phyloP scores from a whole-genome alignment of 768 basidiomycete species.

The Tulasnella sp. region DNA sequence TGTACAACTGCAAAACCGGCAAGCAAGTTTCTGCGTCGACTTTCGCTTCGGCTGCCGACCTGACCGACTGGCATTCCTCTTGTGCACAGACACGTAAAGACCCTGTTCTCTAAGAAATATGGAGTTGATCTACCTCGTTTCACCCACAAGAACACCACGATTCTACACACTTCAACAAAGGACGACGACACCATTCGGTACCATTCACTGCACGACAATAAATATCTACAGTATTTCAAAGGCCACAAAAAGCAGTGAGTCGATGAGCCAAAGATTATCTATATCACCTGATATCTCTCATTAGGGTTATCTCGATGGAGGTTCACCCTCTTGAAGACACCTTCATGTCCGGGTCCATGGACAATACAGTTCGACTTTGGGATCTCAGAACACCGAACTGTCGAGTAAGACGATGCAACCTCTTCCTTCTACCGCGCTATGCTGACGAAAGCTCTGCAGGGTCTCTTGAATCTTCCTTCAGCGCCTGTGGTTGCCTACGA shows the following conservation, averaged over 20 bases:
- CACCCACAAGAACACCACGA: conserved; percentile 84
- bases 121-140: conserved; percentile 94
- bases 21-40: conserved; percentile 69
- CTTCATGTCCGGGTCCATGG: conserved; percentile 92
- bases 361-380: conserved; percentile 96
- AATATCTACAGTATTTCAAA: conserved; percentile 92
- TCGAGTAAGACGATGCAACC: conserved; percentile 47
- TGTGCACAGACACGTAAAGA: conserved; percentile 62
- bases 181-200: conserved; percentile 94
- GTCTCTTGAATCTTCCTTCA: conserved; percentile 68
- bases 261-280: background rate
- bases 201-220: conserved; percentile 94
- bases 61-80: conserved; percentile 16
- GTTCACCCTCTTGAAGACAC: conserved; percentile 92
- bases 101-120: conserved; percentile 91
- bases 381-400: conserved; percentile 82
- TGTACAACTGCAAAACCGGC: conserved; percentile 89
- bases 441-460: conserved; percentile 43
- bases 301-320: conserved; percentile 82
- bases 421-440: background rate
- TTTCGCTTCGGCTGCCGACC: conserved; percentile 38
- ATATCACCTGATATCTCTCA: background rate
- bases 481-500: conserved; percentile 85
- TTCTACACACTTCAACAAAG: conserved; percentile 91
- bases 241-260: conserved; percentile 77